Conservation (phyloP, 352 stramenopile species). For the Globisporangium uncinulatum region DNA sequence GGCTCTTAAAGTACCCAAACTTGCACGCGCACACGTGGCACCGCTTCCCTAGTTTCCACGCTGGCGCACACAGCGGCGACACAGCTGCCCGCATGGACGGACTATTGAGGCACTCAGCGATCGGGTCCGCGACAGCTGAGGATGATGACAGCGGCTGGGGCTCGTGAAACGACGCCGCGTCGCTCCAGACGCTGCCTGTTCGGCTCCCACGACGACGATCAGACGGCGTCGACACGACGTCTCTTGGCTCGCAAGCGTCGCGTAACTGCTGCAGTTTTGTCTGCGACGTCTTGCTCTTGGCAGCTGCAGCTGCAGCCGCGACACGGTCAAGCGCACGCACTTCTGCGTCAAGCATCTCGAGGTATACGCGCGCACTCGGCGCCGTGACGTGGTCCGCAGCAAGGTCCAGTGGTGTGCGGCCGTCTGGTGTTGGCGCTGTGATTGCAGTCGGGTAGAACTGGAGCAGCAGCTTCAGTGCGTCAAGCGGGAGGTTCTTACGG, state of each 20-base stretch:
- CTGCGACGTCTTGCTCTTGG: slow-evolving; percentile 1
- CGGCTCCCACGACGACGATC: neutral
- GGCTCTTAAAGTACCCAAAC: slow-evolving; percentile 73
- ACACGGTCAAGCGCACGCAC: slow-evolving; percentile 17
- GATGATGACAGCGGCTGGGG: neutral
- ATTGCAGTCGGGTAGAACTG: slow-evolving; percentile 61
- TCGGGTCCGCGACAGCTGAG: slow-evolving; percentile 6
- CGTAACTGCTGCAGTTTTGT: slow-evolving; percentile 10
- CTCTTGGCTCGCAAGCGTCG: neutral
- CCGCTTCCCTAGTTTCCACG: slow-evolving; percentile 50
- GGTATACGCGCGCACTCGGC: slow-evolving; percentile 19
- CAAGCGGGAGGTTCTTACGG: slow-evolving; percentile 46
- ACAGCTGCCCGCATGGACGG: slow-evolving; percentile 9
- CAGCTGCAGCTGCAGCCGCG: slow-evolving; percentile 3
- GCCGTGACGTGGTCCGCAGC: slow-evolving; percentile 34
- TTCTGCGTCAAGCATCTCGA: slow-evolving; percentile 36
- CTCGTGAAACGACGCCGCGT: neutral
- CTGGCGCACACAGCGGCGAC: slow-evolving; percentile 19
- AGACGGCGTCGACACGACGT: neutral
- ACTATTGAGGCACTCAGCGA: slow-evolving; percentile 11
- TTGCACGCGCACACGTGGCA: slow-evolving; percentile 66
- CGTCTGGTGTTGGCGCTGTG: slow-evolving; percentile 38
- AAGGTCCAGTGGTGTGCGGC: slow-evolving; percentile 35
- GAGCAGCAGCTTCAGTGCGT: slow-evolving; percentile 59
- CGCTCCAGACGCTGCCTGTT: neutral